Evolutionary conservation across 2,329 filamentous ascomycete species (phyloP), one percentile per base, ranked within the genome.

Genomic region (Fusarium sp.): DNA sequence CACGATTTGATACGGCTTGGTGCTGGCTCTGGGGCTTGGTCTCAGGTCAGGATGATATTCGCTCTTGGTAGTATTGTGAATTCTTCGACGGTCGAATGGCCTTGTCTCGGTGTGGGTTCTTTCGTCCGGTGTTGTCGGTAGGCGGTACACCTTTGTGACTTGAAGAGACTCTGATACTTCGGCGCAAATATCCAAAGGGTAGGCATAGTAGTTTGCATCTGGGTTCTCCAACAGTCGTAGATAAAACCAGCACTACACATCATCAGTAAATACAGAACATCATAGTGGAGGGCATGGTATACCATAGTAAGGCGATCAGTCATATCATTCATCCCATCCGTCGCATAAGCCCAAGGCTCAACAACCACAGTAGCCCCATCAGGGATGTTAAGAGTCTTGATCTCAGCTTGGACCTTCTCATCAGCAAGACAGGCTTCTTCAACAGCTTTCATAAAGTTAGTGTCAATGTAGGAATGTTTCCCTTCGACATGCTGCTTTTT

Each of bases 271-370:
- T 7, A 8, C 11, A 4, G 14, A 9, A 3, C 11, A 1, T 2
- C 6, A 1, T 4, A 14, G 1, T 19, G 1, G 0, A 28, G 21
- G 13, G 1, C 4, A 5, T 18, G 1, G 25, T 75, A 25, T 69
- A 84, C 84, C 84, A 86, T 87, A 1, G 81, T 83, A n/a, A 81
- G 79, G 12, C 84, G 78, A 50, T 81, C 69, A 1, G 74, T 75
- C 80, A 85, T 85, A 48, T 87, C 83, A 49, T 83, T 84, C 78
- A 84, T 81, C 0, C 85, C 85, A 72, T 88, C 84, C 0, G 84
- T 83, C 0, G 81, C 85, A 74, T 88, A 88, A 3, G 85, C 81
- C 86, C 86, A 88, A 0, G 86, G 81, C 68, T 88, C 86, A 39
- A 86, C 80, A 6, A 83, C 78, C 2, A 86, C 83, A 0, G 76